phyloP scores from a whole-genome alignment of 305 asterid genomes.

The Fraxinus nigra region DNA sequence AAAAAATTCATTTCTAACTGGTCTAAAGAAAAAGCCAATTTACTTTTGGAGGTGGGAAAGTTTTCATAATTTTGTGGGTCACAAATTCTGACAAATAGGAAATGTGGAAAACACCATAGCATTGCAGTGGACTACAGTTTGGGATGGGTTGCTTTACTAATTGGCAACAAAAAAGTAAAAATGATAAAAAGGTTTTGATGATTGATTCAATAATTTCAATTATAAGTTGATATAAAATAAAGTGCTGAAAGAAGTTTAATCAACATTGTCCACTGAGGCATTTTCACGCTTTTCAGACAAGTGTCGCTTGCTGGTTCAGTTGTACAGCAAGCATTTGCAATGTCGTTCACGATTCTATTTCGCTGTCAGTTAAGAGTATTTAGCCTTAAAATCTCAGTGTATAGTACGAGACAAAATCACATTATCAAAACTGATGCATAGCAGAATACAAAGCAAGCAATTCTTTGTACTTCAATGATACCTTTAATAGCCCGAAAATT shows the following conservation, averaged over 20 bases:
- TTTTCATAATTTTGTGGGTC: constrained; percentile 40
- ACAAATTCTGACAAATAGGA: constrained; percentile 37
- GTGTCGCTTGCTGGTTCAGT: constrained; percentile 12
- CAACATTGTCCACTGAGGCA: constrained; percentile 12
- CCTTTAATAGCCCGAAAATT: not conserved
- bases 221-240: not conserved
- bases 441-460: not conserved
- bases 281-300: constrained; percentile 14
- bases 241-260: constrained; percentile 2
- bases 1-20: constrained; percentile 15
- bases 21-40: constrained; percentile 30
- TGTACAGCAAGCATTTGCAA: not conserved
- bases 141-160: constrained; percentile 28
- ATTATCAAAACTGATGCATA: not conserved
- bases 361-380: not conserved
- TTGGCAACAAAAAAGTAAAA: constrained; percentile 26
- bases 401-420: not conserved
- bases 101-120: constrained; percentile 28
- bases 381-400: not conserved
- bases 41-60: constrained; percentile 36
- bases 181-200: constrained; percentile 31
- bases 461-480: not conserved
- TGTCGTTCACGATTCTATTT: not conserved
- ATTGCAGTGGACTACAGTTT: constrained; percentile 30
- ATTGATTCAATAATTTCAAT: constrained; percentile 27